Base-by-base conservation (phyloP, 371 early-diverging fungal species). In the Saksenaea vasiformis region DNA sequence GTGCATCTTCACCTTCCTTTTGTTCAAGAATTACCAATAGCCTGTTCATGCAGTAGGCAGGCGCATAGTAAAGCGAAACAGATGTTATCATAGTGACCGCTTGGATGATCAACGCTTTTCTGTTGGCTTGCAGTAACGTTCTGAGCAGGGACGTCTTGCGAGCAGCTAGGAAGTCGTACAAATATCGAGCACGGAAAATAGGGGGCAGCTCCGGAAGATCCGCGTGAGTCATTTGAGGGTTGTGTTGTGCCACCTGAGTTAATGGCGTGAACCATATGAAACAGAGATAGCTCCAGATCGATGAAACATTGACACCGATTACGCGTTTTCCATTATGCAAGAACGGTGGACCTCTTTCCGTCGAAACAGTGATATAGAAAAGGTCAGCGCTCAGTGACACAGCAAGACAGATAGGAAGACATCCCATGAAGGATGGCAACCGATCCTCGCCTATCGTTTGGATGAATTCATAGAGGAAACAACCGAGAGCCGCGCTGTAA, bases 201-300 rank as follows among this genome's bases (percentile, higher is more conserved):
- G 66, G 26, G 4, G 67, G 60, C 36, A 74, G 15, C 2, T 31
- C 44, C 3, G 68, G 68, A n/a, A 74, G 44, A 19, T 71, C 75
- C 0, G 41, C 17, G 19, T 60, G 58, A 0, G 44, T 22, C 0
- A 73, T 5, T 0, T 35, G 35, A 1, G 57, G 61, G 15, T 62
- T 60, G 1, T 61, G 24, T 47, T 60, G 0, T 38, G 19, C 38
- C 0, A 69, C 5, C 9, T 22, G 10, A 0, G 36, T 36, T 0
- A 71, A 36, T 2, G 64, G 61, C 0, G 74, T 58, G 7, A 64
- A 64, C 77, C 77, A 77, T 0, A 39, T 15, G 38, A 70, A 77
- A 10, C 51, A 63, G 7, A 74, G 54, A 31, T 68, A 64, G 24
- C 72, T 67, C 58, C 67, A 74, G 17, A 74, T 65, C 9, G 77